Conservation (phyloP, 495 filamentous ascomycete species). For the Halenospora varia region DNA sequence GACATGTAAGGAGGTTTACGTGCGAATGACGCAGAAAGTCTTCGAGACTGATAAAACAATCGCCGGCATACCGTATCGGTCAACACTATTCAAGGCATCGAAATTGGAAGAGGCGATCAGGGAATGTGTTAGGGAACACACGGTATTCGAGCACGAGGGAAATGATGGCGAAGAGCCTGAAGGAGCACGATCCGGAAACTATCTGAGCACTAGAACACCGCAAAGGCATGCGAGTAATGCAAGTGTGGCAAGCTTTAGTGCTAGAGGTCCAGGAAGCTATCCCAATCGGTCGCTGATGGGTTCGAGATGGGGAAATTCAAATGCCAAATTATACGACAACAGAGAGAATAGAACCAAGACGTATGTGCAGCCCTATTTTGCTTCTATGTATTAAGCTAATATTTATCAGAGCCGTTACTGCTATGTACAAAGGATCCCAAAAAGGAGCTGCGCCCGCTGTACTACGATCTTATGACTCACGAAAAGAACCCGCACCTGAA, state of each 20-base stretch:
- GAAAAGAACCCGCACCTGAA: slow-evolving; percentile 83
- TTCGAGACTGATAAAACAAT: slow-evolving; percentile 99
- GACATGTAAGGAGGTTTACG: slow-evolving; percentile 93
- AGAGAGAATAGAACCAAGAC: slow-evolving; percentile 89
- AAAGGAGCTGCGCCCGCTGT: slow-evolving; percentile 63
- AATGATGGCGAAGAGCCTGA: slow-evolving; percentile 51
- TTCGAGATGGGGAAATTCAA: slow-evolving; percentile 45
- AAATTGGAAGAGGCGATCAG: slow-evolving; percentile 92
- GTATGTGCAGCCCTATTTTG: slow-evolving; percentile 46
- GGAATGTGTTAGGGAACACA: slow-evolving; percentile 84
- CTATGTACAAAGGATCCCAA: slow-evolving; percentile 78
- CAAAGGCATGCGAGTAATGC: slow-evolving; percentile 54
- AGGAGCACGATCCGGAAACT: background rate
- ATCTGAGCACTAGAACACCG: slow-evolving; percentile 20
- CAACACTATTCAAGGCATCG: slow-evolving; percentile 93
- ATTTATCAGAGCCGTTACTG: slow-evolving; percentile 70
- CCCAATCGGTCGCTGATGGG: slow-evolving; percentile 27
- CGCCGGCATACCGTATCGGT: slow-evolving; percentile 87
- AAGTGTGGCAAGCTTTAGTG: slow-evolving; percentile 57
- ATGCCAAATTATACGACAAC: slow-evolving; percentile 73
- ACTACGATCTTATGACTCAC: slow-evolving; percentile 89
- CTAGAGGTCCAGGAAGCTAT: slow-evolving; percentile 36
- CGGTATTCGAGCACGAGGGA: slow-evolving; percentile 73
- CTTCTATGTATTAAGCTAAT: slow-evolving; percentile 12
- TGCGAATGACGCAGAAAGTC: slow-evolving; percentile 86